A percentile compares a stretch with the other conserved stretches of the same genome.
Evolutionary conservation across 306 rosid genomes (phyloP).

Genomic region (Corylus avellana): DNA sequence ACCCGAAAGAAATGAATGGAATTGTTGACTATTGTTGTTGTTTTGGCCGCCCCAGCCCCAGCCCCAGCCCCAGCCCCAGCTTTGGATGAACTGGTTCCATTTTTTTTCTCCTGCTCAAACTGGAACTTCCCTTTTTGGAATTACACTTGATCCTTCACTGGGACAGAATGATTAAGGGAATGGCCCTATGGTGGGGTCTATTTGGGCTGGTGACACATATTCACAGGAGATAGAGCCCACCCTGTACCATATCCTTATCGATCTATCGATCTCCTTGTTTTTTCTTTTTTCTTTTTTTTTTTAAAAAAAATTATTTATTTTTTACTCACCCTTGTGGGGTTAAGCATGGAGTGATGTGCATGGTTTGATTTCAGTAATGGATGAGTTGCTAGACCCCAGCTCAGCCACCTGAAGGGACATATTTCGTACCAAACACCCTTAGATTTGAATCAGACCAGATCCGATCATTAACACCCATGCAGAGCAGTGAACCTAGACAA

Average conservation of each 20-base stretch:
- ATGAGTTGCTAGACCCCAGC: background rate
- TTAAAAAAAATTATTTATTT: background rate
- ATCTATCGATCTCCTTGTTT: background rate
- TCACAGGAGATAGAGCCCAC: background rate
- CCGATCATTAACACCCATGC: conserved; percentile 35
- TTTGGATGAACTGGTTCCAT: background rate
- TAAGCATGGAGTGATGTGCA: background rate
- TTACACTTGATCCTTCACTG: background rate
- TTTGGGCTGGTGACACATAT: background rate
- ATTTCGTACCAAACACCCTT: conserved; percentile 15
- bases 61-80: background rate
- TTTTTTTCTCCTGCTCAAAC: background rate
- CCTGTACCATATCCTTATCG: background rate
- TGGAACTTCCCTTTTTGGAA: conserved; percentile 35
- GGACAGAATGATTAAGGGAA: conserved; percentile 6
- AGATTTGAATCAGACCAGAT: conserved; percentile 28
- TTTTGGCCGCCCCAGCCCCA: background rate
- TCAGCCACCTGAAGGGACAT: background rate
- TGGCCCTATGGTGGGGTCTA: conserved; percentile 14
- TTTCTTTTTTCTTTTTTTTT: background rate
- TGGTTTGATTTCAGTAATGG: background rate
- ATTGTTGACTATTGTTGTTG: too few relatives aligned
- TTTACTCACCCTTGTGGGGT: background rate
- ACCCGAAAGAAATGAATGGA: too few relatives aligned
- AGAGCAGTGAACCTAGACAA: conserved; percentile 32